Evolutionary conservation across 805 yeast genomes (phyloP), one percentile per base, ranked within the genome.

Genomic region (Clavispora santaluciae): DNA sequence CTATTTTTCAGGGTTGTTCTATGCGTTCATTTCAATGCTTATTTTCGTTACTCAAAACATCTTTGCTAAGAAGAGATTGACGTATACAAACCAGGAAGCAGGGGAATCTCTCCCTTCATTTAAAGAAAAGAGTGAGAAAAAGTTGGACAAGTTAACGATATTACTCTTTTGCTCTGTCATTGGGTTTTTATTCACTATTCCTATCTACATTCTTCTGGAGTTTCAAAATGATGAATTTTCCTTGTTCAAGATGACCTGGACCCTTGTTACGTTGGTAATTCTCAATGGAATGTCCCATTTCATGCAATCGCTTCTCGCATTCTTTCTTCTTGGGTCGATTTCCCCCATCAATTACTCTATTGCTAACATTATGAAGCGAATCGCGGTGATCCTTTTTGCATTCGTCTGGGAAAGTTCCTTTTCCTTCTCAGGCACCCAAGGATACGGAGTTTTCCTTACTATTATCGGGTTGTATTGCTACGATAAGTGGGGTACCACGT

Each of bases 1-100:
- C 25, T 58, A 63, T 43, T 20, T 53, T 13, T 40, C 52, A 8
- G 83, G 83, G 2, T 63, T 77, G 44, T 33, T 62, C 6, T 76
- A 70, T 56, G 81, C 82, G 6, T 73, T 75, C 41, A 44, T 72
- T 16, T 75, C 80, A 30, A 78, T 78, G 82, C 47, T 77, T 22
- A 83, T 85, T 24, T 85, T 85, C 61, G 95, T 85, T 10, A 68
- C 81, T 7, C 95, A 85, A 56, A 85, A 84, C 56, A 82, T 85
- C 40, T 84, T 83, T 64, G 89, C 91, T n/a, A 85, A 85, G 55
- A 78, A 73, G 49, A 75, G 82, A 39, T 61, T 85, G 38, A 83
- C 90, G 2, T 63, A 71, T 40, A 73, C 70, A 39, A 58, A 30
- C 43, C 46, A 47, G 22, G 44, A 44, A 29, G 47, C 50, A 36